Conservation (phyloP, 257 asterid genomes). For the Solanum medicagineum region DNA sequence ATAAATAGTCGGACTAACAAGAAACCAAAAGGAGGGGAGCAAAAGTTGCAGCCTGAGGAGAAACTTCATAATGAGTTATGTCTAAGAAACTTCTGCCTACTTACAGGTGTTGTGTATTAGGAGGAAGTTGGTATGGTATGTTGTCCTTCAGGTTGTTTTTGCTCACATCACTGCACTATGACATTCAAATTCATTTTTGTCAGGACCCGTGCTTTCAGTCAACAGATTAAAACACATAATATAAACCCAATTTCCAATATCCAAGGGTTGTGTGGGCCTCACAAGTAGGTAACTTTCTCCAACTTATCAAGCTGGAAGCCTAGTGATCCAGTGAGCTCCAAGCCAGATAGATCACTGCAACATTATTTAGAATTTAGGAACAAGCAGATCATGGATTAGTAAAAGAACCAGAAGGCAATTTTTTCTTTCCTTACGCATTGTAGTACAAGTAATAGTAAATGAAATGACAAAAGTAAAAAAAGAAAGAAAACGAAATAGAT, state of each 20-base stretch:
- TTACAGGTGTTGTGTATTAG: constrained; percentile 33
- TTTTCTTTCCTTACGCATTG: neutral
- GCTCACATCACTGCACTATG: constrained; percentile 61
- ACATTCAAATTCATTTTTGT: constrained; percentile 17
- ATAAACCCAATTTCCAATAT: neutral
- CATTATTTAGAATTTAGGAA: neutral
- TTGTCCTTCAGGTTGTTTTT: constrained; percentile 41
- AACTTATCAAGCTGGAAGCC: constrained; percentile 39
- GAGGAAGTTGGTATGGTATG: constrained; percentile 61
- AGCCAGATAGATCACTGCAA: constrained; percentile 27
- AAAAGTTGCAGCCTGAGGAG: neutral
- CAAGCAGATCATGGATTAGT: neutral
- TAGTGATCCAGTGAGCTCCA: constrained; percentile 35
- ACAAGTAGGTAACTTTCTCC: constrained; percentile 38
- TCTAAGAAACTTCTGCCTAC: constrained; percentile 3
- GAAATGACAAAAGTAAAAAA: neutral
- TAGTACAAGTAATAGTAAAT: neutral
- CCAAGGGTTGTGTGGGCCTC: constrained; percentile 22
- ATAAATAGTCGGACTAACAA: neutral
- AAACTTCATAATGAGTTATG: neutral
- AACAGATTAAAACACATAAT: neutral
- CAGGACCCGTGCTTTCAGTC: constrained; percentile 5
- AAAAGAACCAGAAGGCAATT: neutral
- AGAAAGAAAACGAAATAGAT: neutral
- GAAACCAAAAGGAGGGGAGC: neutral